Conservation (phyloP, 306 rosid species). For the Fragaria nilgerrensis region DNA sequence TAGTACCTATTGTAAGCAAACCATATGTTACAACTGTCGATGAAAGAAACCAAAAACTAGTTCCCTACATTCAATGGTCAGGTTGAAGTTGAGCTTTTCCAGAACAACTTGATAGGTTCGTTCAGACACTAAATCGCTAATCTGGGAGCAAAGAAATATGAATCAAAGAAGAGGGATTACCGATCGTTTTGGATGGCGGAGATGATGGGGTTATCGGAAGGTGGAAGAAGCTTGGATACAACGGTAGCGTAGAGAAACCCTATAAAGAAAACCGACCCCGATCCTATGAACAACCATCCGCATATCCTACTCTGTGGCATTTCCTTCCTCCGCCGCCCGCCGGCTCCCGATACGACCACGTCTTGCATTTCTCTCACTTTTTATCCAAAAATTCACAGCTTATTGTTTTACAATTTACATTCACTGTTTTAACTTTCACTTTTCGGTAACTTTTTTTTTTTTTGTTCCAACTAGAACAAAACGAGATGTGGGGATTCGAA, state of each 20-base stretch:
- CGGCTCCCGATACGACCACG: too few relatives aligned
- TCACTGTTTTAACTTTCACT: too few relatives aligned
- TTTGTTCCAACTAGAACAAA: too few relatives aligned
- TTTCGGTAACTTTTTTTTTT: too few relatives aligned
- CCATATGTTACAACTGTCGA: too few relatives aligned
- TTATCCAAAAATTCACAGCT: too few relatives aligned
- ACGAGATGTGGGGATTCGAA: too few relatives aligned
- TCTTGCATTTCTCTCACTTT: too few relatives aligned
- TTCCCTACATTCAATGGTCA: neutral
- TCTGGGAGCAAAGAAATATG: too few relatives aligned
- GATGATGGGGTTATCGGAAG: constrained; percentile 43
- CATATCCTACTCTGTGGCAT: constrained; percentile 23
- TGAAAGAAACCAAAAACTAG: neutral
- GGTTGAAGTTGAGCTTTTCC: neutral
- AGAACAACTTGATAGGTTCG: neutral
- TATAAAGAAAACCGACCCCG: constrained; percentile 49
- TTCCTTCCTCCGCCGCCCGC: neutral
- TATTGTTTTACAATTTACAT: too few relatives aligned
- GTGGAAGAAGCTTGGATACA: constrained; percentile 44
- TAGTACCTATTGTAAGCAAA: constrained; percentile 49
- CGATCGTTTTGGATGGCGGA: constrained; percentile 77
- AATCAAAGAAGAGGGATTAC: constrained; percentile 21
- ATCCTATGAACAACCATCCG: constrained; percentile 50
- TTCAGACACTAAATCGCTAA: neutral
- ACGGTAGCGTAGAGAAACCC: constrained; percentile 55